Conservation (phyloP, 2,329 filamentous ascomycete species). For the Basipetospora chlamydospora region DNA sequence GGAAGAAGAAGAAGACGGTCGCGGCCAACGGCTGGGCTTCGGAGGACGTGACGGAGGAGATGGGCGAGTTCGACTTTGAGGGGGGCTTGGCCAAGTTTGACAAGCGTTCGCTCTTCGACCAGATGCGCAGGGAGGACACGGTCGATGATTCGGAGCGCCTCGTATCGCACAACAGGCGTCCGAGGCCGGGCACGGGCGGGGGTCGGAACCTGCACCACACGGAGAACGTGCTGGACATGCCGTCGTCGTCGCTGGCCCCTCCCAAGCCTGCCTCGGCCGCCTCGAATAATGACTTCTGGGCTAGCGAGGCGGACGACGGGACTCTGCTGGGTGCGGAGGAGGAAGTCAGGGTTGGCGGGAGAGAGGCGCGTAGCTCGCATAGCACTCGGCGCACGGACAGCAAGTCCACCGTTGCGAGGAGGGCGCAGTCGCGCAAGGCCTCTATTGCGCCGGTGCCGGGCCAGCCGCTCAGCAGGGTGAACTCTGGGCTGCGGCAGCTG, state of each 20-base stretch:
- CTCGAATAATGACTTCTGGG: conserved; percentile 45
- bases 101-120: conserved; percentile 79
- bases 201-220: conserved; percentile 86
- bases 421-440: conserved; percentile 44
- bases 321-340: conserved; percentile 30
- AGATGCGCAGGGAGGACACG: conserved; percentile 78
- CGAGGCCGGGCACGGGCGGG: conserved; percentile 54
- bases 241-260: conserved; percentile 21
- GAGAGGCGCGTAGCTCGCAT: conserved; percentile 35
- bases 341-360: conserved; percentile 29
- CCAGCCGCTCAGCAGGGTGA: conserved; percentile 29
- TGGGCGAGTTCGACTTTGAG: conserved; percentile 90
- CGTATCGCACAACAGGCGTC: conserved; percentile 69
- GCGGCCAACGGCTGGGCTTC: conserved; percentile 81
- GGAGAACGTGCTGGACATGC: conserved; percentile 73
- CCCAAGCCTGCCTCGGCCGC: too few species aligned
- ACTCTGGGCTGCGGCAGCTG: conserved; percentile 3
- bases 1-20: conserved; percentile 24
- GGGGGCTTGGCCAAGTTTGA: conserved; percentile 86
- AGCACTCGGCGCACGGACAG: conserved; percentile 36
- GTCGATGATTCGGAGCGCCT: conserved; percentile 84
- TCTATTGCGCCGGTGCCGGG: conserved; percentile 25
- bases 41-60: conserved; percentile 87
- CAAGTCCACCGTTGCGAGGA: conserved; percentile 30
- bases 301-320: conserved; percentile 54